phyloP scores from a whole-genome alignment of 2,329 filamentous ascomycete genomes.

The Colletotrichum cereale region DNA sequence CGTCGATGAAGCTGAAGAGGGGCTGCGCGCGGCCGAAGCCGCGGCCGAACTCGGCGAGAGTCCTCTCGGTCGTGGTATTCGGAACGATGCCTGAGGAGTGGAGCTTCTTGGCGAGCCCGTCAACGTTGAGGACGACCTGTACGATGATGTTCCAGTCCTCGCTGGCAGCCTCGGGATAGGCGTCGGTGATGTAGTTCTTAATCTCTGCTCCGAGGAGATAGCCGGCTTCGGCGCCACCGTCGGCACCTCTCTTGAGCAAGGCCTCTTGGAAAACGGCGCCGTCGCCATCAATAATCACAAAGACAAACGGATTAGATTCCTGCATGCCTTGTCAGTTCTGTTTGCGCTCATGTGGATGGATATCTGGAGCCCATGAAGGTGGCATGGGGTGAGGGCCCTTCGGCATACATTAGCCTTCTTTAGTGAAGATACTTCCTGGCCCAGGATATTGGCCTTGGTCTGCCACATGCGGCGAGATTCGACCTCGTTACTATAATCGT shows the following conservation, averaged over 20 bases:
- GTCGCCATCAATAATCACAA: conserved; percentile 52
- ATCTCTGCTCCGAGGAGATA: conserved; percentile 46
- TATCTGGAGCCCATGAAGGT: not conserved
- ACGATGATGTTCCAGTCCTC: conserved; percentile 51
- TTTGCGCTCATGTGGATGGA: too few species aligned
- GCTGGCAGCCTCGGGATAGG: conserved; percentile 45
- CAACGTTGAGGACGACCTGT: conserved; percentile 50
- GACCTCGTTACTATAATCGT: conserved; percentile 43
- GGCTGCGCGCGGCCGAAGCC: conserved; percentile 51
- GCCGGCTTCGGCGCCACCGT: conserved; percentile 50
- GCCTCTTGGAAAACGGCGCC: conserved; percentile 51
- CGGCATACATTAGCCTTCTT: conserved; percentile 38
- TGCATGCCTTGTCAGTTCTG: conserved; percentile 30
- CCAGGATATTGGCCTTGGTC: conserved; percentile 33
- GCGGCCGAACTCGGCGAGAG: conserved; percentile 49
- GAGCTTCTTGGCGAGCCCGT: conserved; percentile 49
- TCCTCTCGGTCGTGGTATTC: conserved; percentile 39
- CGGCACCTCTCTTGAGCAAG: conserved; percentile 47
- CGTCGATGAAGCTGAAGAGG: conserved; percentile 52
- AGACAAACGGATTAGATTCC: conserved; percentile 51
- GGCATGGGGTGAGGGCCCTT: too few species aligned
- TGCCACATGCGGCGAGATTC: conserved; percentile 43
- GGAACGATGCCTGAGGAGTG: conserved; percentile 45
- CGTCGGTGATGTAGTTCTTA: conserved; percentile 43
- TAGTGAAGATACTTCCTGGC: conserved; percentile 26